Conservation (phyloP, 306 rosid genomes). For the Neltuma alba region DNA sequence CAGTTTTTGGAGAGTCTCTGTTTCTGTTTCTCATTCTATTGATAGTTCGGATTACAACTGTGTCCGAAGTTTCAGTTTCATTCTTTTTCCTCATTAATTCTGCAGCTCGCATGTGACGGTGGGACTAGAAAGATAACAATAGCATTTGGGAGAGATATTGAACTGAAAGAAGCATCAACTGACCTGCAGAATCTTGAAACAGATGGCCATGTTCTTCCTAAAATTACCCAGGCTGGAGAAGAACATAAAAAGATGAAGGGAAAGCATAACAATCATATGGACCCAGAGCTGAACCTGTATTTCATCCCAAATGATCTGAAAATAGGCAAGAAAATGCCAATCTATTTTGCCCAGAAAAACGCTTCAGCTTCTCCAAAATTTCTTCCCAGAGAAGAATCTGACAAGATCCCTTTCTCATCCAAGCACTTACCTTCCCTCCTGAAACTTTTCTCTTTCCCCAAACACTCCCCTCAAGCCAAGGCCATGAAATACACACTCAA, state of each 20-base stretch:
- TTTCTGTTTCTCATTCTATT: no score
- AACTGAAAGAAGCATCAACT: conserved; percentile 20
- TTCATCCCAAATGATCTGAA: conserved; percentile 62
- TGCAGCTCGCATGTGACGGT: conserved; percentile 45
- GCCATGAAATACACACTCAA: conserved; percentile 59
- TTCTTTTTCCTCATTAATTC: not conserved
- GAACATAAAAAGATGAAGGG: conserved; percentile 23
- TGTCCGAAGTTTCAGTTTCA: not conserved
- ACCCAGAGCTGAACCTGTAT: conserved; percentile 54
- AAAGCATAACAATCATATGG: conserved; percentile 43
- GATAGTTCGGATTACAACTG: not conserved
- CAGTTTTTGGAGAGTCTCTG: not conserved
- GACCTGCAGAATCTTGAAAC: conserved; percentile 31
- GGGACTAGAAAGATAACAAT: conserved; percentile 44
- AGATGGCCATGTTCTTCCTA: conserved; percentile 15
- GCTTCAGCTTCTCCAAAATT: conserved; percentile 59
- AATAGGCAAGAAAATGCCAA: conserved; percentile 56
- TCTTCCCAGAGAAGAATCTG: conserved; percentile 64
- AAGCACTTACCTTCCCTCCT: conserved; percentile 52
- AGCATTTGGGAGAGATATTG: conserved; percentile 1
- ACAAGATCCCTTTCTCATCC: conserved; percentile 62
- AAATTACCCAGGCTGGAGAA: not conserved
- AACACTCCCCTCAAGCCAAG: conserved; percentile 65
- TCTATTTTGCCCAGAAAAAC: conserved; percentile 52
- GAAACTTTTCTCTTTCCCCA: conserved; percentile 55